Conservation (phyloP, 2,329 filamentous ascomycete genomes). For the Magnaporthales sp. region DNA sequence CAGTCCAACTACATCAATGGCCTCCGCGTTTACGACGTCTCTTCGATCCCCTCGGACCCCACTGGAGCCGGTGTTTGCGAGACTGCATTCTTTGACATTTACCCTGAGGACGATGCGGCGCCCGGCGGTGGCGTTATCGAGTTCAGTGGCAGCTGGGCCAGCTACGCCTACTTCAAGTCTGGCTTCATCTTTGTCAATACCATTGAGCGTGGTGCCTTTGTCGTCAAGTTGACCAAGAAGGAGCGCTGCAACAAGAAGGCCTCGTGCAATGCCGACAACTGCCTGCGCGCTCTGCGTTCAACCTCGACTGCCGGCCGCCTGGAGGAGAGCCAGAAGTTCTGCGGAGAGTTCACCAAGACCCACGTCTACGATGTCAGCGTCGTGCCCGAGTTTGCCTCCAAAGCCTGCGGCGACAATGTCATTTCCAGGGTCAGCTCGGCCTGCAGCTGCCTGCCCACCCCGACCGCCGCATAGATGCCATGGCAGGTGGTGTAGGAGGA, state of each 20-base stretch:
- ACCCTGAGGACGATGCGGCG: constrained; percentile 35
- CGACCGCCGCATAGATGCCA: background rate
- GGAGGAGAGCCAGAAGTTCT: constrained; percentile 23
- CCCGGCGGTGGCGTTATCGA: constrained; percentile 24
- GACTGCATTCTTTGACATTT: constrained; percentile 36
- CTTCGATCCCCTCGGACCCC: constrained; percentile 20
- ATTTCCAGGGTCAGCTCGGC: constrained; percentile 6
- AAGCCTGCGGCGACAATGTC: constrained; percentile 5
- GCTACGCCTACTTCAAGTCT: constrained; percentile 32
- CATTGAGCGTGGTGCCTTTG: constrained; percentile 33
- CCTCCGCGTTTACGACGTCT: constrained; percentile 25
- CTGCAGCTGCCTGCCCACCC: constrained; percentile 4
- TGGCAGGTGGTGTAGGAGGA: background rate
- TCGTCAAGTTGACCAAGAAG: constrained; percentile 19
- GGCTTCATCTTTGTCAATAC: constrained; percentile 34
- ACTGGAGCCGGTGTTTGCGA: constrained; percentile 31
- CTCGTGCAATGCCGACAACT: constrained; percentile 22
- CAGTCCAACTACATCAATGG: constrained; percentile 39
- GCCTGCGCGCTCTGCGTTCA: constrained; percentile 26
- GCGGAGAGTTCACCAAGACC: constrained; percentile 16
- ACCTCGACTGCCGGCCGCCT: constrained; percentile 23
- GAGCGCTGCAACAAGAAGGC: constrained; percentile 4
- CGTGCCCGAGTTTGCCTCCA: constrained; percentile 5
- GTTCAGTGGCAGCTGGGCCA: constrained; percentile 33
- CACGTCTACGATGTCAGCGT: constrained; percentile 4